These are phyloP conservation scores for Paracorniculantispora psalliotae DNA, from an alignment of 2,329 filamentous ascomycete genomes.

Conservation along the genomic window DNA sequence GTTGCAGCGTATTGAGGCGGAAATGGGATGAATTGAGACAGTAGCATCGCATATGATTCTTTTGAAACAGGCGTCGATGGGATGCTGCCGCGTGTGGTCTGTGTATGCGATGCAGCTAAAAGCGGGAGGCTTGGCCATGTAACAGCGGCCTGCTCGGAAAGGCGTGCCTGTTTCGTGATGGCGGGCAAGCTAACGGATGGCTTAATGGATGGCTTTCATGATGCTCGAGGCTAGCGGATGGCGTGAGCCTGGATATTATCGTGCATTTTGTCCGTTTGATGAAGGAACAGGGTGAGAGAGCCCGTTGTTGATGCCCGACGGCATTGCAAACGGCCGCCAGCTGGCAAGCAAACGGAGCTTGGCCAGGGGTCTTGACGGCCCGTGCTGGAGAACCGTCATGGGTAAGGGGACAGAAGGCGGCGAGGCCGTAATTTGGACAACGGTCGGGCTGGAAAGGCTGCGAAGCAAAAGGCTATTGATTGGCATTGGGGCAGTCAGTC, in stretches of 20 bases:
- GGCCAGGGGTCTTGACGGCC: background rate
- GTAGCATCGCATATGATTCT: background rate
- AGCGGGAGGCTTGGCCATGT: background rate
- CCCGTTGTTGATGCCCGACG: slow-evolving; percentile 8
- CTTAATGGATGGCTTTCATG: too few species aligned
- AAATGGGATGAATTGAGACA: slow-evolving; percentile 1
- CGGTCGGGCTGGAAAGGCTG: background rate
- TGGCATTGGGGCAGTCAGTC: background rate
- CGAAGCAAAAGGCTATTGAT: background rate
- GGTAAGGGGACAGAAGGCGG: background rate
- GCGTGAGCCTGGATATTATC: slow-evolving; percentile 7
- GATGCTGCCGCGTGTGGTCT: background rate
- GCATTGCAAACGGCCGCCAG: slow-evolving; percentile 3
- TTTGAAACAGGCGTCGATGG: background rate
- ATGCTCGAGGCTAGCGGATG: background rate
- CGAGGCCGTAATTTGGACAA: background rate
- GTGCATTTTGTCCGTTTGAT: background rate
- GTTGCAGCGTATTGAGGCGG: slow-evolving; percentile 9
- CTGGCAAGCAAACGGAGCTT: slow-evolving; percentile 5
- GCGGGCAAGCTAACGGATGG: background rate
- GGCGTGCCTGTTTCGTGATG: slow-evolving; percentile 2
- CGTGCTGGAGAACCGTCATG: background rate
- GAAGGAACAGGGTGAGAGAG: background rate
- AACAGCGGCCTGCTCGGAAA: background rate
- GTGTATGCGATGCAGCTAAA: background rate